Base-by-base conservation (phyloP, 176 grass and related monocot genomes). In the Carex littledalei region DNA sequence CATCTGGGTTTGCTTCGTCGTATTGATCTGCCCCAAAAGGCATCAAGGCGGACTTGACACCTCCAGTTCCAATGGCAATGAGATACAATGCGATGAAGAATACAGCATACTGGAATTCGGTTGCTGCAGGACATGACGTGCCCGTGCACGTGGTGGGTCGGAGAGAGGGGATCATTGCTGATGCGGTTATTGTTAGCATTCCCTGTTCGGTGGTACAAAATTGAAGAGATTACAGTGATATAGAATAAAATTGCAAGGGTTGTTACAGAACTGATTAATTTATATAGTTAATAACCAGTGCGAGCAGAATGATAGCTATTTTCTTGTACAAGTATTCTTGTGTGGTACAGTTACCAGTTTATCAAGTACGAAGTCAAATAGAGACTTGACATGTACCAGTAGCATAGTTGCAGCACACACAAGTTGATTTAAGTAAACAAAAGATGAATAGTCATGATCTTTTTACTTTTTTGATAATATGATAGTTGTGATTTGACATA, bases 21-120 rank as follows among this genome's bases (percentile, higher is more conserved):
- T 95, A 98, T 62, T 98, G 95, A 76, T 98, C 93, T 9, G 91
- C 93, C 59, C 95, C 95, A 1, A 98, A 86, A 41, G 95, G 93
- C 60, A 98, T 93, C 35, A 98, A 84, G 37, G 89, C 93, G 10
- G 93, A 94, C 72, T 94, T 95, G 67, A 90, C 90, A 2, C 91
- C 93, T 8, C 93, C 96, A 17, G 89, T 95, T 31, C 96, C 96
- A 62, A 95, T 4, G 1, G 93, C 94, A 24, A 95, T 53, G 85
- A 98, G 85, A 86, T 95, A 98, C 43, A 98, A 67, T 7, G 89
- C 56, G 34, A 74, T 69, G 82, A 95, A 95, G 70, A 98, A 89
- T 58, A 95, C 76, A 83, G 90, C 87, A 87, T 93, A 87, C 60
- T 95, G 91, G 80, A 89, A 64, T 75, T 81, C 88, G 66, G 88